Base-by-base conservation (phyloP, 2,329 filamentous ascomycete genomes). In the Westerdykella ornata region DNA sequence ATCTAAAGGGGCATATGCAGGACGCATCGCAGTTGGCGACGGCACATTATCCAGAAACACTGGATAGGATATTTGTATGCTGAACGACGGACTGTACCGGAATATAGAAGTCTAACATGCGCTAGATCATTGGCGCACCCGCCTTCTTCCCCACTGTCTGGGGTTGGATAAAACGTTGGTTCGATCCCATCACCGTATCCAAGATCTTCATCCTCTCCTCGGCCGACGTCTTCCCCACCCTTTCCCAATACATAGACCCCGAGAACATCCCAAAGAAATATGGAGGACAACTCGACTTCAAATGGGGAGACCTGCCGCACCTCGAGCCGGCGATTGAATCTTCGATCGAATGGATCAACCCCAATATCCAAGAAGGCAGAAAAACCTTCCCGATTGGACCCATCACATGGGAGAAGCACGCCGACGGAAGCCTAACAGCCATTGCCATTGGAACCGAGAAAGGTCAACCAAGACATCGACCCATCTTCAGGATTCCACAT, bases 141-240 rank as follows among this genome's bases (percentile, higher is more conserved):
- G 71, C 77, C 35, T 95, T 94, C 75, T 95, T 95, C 72, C 84
- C 85, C 37, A 95, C 88, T 2, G 86, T 95, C 45, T 90, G 89
- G 89, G 81, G 85, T 51, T 95, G 88, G 88, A 78, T 94, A 68
- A 94, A 94, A 74, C 83, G 85, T 59, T 95, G 89, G 88, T 95
- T 95, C 37, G 70, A 74, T 69, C 89, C 89, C 5, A 88, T 88
- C 47, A 96, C 90, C 26, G 65, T 68, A 3, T 92, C 87, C 57
- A 97, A 97, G 72, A 96, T 97, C 64, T 95, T 94, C 66, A 92
- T 97, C 54, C 78, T 97, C 41, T 75, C 75, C 36, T 72, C 79
- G 7, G 62, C 77, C 41, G 87, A 94, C 66, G 83, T 94, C 39
- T 77, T 82, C 52, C 72, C 82, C 13, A 90, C 87, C 1, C 78